Conservation (phyloP, 1,284 basidiomycete species). For the Rhizopogon hawkerae region DNA sequence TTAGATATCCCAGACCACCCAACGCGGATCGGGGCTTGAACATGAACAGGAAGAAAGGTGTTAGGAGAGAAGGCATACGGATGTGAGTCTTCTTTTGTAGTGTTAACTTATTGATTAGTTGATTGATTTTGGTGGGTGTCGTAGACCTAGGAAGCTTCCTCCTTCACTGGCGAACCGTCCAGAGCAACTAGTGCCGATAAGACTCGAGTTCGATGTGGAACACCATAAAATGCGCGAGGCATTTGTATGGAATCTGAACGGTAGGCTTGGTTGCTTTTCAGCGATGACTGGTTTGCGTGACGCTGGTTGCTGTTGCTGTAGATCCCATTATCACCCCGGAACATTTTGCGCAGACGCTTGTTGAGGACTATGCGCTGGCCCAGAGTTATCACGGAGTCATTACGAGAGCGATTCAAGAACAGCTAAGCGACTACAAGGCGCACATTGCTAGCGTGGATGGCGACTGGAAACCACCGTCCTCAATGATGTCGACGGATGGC, state of each 20-base stretch:
- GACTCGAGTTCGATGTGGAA: slow-evolving; percentile 90
- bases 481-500: slow-evolving; percentile 17
- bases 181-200: slow-evolving; percentile 85
- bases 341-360: slow-evolving; percentile 80
- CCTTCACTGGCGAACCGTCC: slow-evolving; percentile 51
- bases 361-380: slow-evolving; percentile 86
- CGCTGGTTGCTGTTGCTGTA: slow-evolving; percentile 22
- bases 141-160: slow-evolving; percentile 55
- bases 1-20: slow-evolving; percentile 55
- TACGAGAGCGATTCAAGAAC: slow-evolving; percentile 79
- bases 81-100: slow-evolving; percentile 41
- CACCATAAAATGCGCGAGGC: slow-evolving; percentile 92
- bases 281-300: background rate
- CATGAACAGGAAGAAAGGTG: slow-evolving; percentile 43
- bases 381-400: slow-evolving; percentile 68
- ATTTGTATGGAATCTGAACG: slow-evolving; percentile 94
- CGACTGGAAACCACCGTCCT: slow-evolving; percentile 21
- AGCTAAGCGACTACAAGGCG: slow-evolving; percentile 72
- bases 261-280: slow-evolving; percentile 34
- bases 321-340: slow-evolving; percentile 88
- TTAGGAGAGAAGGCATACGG: slow-evolving; percentile 61
- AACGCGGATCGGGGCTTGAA: slow-evolving; percentile 30
- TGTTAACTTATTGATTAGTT: slow-evolving; percentile 8
- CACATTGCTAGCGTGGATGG: slow-evolving; percentile 45
- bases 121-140: slow-evolving; percentile 8